Base-by-base conservation (phyloP, 768 basidiomycete species). In the Naganishia onofrii region DNA sequence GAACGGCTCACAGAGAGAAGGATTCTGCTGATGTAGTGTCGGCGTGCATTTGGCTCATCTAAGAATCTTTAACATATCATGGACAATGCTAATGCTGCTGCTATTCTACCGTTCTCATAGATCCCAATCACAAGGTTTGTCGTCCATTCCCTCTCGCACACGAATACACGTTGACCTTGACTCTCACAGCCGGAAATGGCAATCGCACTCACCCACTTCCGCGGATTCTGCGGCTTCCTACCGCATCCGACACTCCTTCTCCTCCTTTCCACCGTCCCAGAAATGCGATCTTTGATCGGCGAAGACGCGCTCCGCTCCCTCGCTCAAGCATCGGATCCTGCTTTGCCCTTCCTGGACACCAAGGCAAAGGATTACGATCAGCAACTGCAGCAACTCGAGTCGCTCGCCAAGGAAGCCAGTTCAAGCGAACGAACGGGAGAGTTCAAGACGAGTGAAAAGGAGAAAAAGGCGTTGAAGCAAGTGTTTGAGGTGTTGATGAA, bases 191-290 rank as follows among this genome's bases (percentile, higher is more conserved):
- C 96, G 2, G 96, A 99, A 80, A 95, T 99, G 92, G 93, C 94
- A n/a, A 85, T 99, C 44, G 96, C 96, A 0, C 82, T 99, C 70
- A 94, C 94, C 0, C 87, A 88, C 17, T 98, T 98, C 84, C 84
- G 84, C 46, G 96, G 91, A 1, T 84, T 98, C 76, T 95, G 94
- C 78, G 95, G 95, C 52, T 99, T 98, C 83, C 86, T 89, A 21
- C 95, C 95, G 5, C 86, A 93, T 1, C 76, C 84, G 0, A 82
- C 85, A 57, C 91, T 99, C 78, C 87, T 88, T 21, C 79, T 83
- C 21, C 86, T 87, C 82, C 85, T 99, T 71, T 76, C 80, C 42
- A 77, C 80, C 53, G 89, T 91, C 0, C 89, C 91, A 53, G 95
- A 99, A 78, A 84, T 98, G 64, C 82, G 86, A 10, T 81, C 84